A percentile compares a stretch with the other conserved stretches of the same genome.
Evolutionary conservation across 2,329 filamentous ascomycete species (phyloP).

Genomic region (Stemphylium vesicarium): DNA sequence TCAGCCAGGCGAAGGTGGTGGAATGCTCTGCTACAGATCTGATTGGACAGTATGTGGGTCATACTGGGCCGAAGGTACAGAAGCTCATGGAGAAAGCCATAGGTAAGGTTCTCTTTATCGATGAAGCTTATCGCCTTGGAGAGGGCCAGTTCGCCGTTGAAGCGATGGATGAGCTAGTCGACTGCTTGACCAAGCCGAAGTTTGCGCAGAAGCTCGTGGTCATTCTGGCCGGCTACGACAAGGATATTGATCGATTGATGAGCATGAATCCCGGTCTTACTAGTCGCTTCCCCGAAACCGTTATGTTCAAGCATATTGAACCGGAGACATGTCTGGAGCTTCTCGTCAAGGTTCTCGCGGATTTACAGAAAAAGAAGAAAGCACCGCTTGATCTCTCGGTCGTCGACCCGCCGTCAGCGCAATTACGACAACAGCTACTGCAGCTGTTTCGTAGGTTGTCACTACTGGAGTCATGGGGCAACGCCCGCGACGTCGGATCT

Average conservation of each 20-base stretch:
- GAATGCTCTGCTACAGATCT: slow-evolving; percentile 73
- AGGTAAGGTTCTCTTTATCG: slow-evolving; percentile 72
- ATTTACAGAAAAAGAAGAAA: slow-evolving; percentile 28
- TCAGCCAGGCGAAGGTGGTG: slow-evolving; percentile 64
- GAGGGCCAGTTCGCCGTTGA: slow-evolving; percentile 64
- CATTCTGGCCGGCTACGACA: slow-evolving; percentile 72
- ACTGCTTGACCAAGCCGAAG: slow-evolving; percentile 61
- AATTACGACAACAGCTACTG: slow-evolving; percentile 24
- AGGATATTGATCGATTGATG: slow-evolving; percentile 70
- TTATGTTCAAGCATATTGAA: slow-evolving; percentile 60
- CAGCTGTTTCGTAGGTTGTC: slow-evolving; percentile 53
- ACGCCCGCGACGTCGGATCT: slow-evolving; percentile 66
- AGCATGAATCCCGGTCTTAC: slow-evolving; percentile 67
- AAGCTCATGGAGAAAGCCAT: slow-evolving; percentile 66
- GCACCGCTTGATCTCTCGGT: slow-evolving; percentile 37
- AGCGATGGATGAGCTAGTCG: slow-evolving; percentile 60
- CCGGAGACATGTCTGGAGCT: slow-evolving; percentile 42
- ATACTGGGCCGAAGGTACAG: slow-evolving; percentile 71
- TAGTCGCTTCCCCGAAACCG: slow-evolving; percentile 67
- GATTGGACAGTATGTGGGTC: slow-evolving; percentile 71
- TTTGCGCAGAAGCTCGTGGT: slow-evolving; percentile 68
- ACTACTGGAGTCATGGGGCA: slow-evolving; percentile 63
- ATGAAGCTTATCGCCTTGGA: slow-evolving; percentile 72
- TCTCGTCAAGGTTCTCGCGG: too few relatives aligned
- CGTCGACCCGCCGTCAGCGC: slow-evolving; percentile 26